Conservation (phyloP, 2,329 filamentous ascomycete species). For the Apiospora kogelbergensis region DNA sequence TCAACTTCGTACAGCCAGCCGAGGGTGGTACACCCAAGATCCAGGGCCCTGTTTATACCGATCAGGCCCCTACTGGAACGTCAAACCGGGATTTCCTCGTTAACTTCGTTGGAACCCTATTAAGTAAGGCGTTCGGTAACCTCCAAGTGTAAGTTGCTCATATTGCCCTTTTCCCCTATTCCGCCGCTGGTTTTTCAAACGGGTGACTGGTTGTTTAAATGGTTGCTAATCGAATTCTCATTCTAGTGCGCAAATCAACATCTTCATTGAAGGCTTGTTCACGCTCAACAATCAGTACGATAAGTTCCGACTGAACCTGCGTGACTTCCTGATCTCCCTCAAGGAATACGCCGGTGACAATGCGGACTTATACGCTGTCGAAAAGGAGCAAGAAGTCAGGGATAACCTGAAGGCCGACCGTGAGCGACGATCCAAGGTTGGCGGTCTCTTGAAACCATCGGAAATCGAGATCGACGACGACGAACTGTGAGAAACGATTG, state of each 20-base stretch:
- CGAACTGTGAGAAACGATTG: conserved; percentile 51
- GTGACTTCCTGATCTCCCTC: conserved; percentile 94
- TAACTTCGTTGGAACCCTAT: conserved; percentile 79
- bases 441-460: conserved; percentile 94
- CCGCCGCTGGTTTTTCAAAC: background rate
- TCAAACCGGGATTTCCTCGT: conserved; percentile 88
- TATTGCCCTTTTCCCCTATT: background rate
- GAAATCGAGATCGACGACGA: conserved; percentile 91
- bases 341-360: conserved; percentile 98
- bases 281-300: conserved; percentile 83
- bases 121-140: conserved; percentile 91
- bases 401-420: conserved; percentile 86
- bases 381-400: conserved; percentile 88
- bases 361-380: conserved; percentile 87
- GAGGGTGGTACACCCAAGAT: conserved; percentile 77
- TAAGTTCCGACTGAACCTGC: conserved; percentile 92
- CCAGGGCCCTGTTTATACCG: conserved; percentile 85
- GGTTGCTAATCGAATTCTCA: conserved; percentile 28
- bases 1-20: conserved; percentile 84
- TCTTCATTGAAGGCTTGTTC: conserved; percentile 89
- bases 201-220: background rate
- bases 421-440: conserved; percentile 90
- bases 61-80: conserved; percentile 80
- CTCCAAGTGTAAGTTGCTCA: conserved; percentile 71
- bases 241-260: conserved; percentile 75